A percentile compares a stretch with the other conserved stretches of the same genome.
Evolutionary conservation across 495 filamentous ascomycete species (phyloP).

Genomic region (Lasiosphaeria hispida): DNA sequence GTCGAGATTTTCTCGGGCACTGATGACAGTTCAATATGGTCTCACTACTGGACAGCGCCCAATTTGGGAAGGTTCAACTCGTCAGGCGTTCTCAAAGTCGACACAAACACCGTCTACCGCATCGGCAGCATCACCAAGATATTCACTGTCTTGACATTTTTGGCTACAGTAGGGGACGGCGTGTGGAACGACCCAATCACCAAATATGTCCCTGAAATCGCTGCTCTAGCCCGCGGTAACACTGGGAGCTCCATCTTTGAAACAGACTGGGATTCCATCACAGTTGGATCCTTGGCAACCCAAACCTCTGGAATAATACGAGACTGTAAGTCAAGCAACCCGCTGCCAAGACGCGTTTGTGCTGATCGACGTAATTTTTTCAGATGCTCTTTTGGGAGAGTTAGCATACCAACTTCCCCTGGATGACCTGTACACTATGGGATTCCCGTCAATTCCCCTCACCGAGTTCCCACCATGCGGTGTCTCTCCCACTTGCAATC

Average conservation of each 20-base stretch:
- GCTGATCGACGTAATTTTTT: conserved; percentile 22
- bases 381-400: conserved; percentile 42
- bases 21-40: conserved; percentile 41
- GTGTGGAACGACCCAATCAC: conserved; percentile 42
- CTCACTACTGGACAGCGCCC: conserved; percentile 49
- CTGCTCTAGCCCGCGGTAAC: conserved; percentile 31
- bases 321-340: conserved; percentile 31
- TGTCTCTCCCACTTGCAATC: conserved; percentile 34
- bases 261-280: conserved; percentile 54
- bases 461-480: conserved; percentile 47
- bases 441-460: conserved; percentile 38
- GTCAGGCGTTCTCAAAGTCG: conserved; percentile 38
- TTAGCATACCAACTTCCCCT: conserved; percentile 37
- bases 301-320: conserved; percentile 53
- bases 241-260: conserved; percentile 36
- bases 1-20: conserved; percentile 47
- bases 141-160: conserved; percentile 44
- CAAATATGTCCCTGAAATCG: conserved; percentile 55
- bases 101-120: conserved; percentile 45
- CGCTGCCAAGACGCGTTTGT: neutral
- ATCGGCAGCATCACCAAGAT: conserved; percentile 53
- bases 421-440: conserved; percentile 23
- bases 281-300: conserved; percentile 51
- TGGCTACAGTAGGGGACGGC: conserved; percentile 37
- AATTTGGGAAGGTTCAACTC: conserved; percentile 36